Evolutionary conservation across 23 red algal species (phyloP).

Genomic region (Porphyridium purpureum): DNA sequence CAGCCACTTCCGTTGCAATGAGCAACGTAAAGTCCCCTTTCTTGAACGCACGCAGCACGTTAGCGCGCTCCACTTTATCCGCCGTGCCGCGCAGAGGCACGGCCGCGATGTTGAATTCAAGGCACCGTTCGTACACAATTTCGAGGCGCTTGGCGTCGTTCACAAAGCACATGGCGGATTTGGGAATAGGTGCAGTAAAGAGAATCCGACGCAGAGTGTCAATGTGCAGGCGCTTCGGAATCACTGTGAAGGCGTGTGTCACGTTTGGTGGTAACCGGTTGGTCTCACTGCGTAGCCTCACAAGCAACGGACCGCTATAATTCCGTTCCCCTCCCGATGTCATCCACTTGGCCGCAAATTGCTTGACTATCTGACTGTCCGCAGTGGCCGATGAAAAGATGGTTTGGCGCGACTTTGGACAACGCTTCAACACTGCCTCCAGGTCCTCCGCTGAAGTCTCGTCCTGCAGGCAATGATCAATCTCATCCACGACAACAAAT

Average conservation of each 20-base stretch:
- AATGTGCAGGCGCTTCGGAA: slow-evolving; percentile 45
- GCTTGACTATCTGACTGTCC: slow-evolving; percentile 24
- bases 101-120: slow-evolving; percentile 34
- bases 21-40: slow-evolving; percentile 25
- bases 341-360: slow-evolving; percentile 20
- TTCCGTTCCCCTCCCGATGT: too few relatives aligned
- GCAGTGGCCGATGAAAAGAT: slow-evolving; percentile 63
- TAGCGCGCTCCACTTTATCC: slow-evolving; percentile 51
- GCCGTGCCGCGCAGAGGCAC: slow-evolving; percentile 44
- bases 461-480: slow-evolving; percentile 46
- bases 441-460: slow-evolving; percentile 15
- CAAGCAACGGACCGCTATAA: slow-evolving; percentile 26
- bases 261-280: slow-evolving; percentile 45
- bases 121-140: slow-evolving; percentile 26
- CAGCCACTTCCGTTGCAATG: slow-evolving; percentile 72
- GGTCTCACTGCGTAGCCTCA: slow-evolving; percentile 27
- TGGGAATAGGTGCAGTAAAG: slow-evolving; percentile 23
- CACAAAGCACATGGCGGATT: slow-evolving; percentile 35
- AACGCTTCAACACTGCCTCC: slow-evolving; percentile 8
- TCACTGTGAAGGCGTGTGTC: slow-evolving; percentile 26
- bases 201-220: slow-evolving; percentile 45
- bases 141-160: slow-evolving; percentile 49
- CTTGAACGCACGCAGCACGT: slow-evolving; percentile 53
- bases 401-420: slow-evolving; percentile 11
- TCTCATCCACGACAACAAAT: slow-evolving; percentile 57